Evolutionary conservation across 441 rosid species (phyloP).

Genomic region (Eruca vesicaria): DNA sequence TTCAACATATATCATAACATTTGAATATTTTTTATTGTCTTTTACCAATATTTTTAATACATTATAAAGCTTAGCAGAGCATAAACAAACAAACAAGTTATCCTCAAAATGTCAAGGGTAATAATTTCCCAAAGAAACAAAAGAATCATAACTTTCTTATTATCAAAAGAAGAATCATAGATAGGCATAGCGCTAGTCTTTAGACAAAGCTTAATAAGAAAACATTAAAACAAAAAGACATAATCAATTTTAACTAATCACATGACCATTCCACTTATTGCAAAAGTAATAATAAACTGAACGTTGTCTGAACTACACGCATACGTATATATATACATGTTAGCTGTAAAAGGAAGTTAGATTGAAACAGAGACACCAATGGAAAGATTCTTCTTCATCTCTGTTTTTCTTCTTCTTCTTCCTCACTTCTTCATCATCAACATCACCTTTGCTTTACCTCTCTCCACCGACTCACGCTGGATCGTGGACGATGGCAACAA

Average conservation of each 20-base stretch:
- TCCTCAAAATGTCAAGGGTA: neutral
- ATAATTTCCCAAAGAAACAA: too few relatives aligned
- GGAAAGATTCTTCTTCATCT: constrained; percentile 17
- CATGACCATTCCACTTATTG: neutral
- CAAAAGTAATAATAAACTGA: neutral
- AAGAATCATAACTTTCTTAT: neutral
- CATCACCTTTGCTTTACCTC: constrained; percentile 44
- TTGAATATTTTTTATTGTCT: neutral
- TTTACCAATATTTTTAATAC: neutral
- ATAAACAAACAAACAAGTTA: neutral
- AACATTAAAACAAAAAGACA: neutral
- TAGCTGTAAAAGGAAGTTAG: constrained; percentile 1
- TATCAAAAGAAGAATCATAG: neutral
- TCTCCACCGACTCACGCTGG: constrained; percentile 74
- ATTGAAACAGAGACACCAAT: constrained; percentile 25
- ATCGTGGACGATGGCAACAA: constrained; percentile 49
- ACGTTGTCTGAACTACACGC: neutral
- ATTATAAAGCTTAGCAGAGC: neutral
- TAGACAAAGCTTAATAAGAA: neutral
- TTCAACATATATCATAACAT: neutral
- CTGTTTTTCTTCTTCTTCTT: constrained; percentile 13
- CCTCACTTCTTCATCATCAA: constrained; percentile 14
- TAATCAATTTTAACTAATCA: neutral
- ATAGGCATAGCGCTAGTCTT: neutral
- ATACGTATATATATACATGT: neutral